Evolutionary conservation across 345 rosid species (phyloP), one percentile per base, ranked within the genome.

Genomic region (Syzygium aqueum): DNA sequence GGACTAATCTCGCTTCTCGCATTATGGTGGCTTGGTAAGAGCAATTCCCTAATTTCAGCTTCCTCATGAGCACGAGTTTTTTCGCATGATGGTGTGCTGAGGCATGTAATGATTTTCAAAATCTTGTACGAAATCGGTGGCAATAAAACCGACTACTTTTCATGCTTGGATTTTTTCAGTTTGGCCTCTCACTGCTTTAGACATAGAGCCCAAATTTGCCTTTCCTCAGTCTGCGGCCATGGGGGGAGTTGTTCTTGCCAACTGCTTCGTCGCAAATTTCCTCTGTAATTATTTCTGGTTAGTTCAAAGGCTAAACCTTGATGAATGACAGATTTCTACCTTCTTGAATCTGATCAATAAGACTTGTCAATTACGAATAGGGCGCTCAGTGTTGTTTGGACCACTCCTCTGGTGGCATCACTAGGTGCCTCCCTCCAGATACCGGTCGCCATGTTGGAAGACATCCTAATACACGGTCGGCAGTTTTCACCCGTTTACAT

Each of bases 381-480:
- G 94, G 93, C 88, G 78, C 53, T 92, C 21, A 90, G 89, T 37
- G 90, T 91, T 54, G 93, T 92, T 5, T 92, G 92, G 95, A 93
- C 94, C 21, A 88, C 89, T 12, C 92, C 94, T 3, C 85, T 92
- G 23, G 91, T 91, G 78, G 93, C 95, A 3, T 89, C 95, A 46
- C 86, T 93, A 3, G 95, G 92, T 0, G 84, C 61, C 30, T 93
- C 93, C 13, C 93, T 92, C 15, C 89, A 91, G 52, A 91, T 93
- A 46, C 94, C 94, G 0, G 23, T 92, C 1, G 95, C 94, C 53
- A 89, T 91, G 95, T 17, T 93, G 85, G 94, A 90, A 84, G 95
- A 92, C 86, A 86, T 90, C 85, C 51, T 89, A 13, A 84, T 92
- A 52, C 94, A 90, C 19, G 87, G 87, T 21, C 94, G 87, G 33